A percentile compares a stretch with the other conserved stretches of the same genome.
Conservation (phyloP, 2,329 filamentous ascomycete species). For the Nannizzia gypsea region DNA sequence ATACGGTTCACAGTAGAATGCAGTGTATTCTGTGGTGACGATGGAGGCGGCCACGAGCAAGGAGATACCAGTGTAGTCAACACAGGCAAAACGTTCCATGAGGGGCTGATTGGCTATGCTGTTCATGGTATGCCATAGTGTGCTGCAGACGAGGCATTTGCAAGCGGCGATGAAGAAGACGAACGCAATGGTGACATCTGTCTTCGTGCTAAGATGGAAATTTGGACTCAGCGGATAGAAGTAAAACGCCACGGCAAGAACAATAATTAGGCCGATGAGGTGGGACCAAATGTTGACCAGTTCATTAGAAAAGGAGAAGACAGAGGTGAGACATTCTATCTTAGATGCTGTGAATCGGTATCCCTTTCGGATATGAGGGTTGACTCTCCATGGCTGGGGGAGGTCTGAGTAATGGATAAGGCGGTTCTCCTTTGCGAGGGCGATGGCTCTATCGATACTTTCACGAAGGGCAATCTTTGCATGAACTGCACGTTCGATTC, state of each 20-base stretch:
- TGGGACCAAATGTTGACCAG: constrained; percentile 98
- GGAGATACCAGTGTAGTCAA: constrained; percentile 96
- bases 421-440: constrained; percentile 63
- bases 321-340: constrained; percentile 72
- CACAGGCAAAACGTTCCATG: constrained; percentile 90
- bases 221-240: constrained; percentile 84
- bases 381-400: constrained; percentile 83
- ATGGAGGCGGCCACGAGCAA: constrained; percentile 86
- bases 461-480: constrained; percentile 74
- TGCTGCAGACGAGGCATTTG: constrained; percentile 89
- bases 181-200: constrained; percentile 80
- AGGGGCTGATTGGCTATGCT: constrained; percentile 80
- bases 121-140: constrained; percentile 98
- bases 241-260: constrained; percentile 83
- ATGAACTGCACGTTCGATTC: constrained; percentile 67
- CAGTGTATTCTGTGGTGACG: constrained; percentile 96
- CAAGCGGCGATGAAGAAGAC: constrained; percentile 93
- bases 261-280: constrained; percentile 72
- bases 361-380: constrained; percentile 80
- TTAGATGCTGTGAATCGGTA: constrained; percentile 93
- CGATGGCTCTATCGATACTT: constrained; percentile 67
- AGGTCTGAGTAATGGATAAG: constrained; percentile 83
- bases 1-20: constrained; percentile 91
- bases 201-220: constrained; percentile 74
- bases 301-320: constrained; percentile 81